Base-by-base conservation (phyloP, 345 rosid genomes). In the Clausena lansium region DNA sequence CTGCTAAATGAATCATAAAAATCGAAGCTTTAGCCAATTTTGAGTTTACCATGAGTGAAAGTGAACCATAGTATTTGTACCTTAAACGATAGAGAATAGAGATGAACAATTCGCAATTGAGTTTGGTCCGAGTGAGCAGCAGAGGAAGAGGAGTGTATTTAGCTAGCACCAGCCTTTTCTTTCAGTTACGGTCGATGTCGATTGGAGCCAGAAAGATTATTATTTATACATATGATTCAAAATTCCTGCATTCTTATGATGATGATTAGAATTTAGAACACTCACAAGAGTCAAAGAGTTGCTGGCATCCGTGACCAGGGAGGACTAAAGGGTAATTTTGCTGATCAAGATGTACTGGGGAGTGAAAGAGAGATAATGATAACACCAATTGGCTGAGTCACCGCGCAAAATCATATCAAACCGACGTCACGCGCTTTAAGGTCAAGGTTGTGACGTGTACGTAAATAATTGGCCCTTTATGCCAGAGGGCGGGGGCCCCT, bases 1-100 rank as follows among this genome's bases (percentile, higher is more conserved):
- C 90, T 88, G 81, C 58, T 73, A 73, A 71, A 52, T 4, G 11
- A 22, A 39, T 72, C 71, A 9, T 24, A 27, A 69, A 71, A 45
- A 11, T 28, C 4, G 22, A 74, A 19, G 4, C 9, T 45, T n/a
- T 57, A 17, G 25, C 59, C 35, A 63, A 24, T 73, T 39, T 60
- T 19, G 67, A 72, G 32, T 72, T n/a, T 5, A 2, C 50, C 38
- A 0, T 50, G 19, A 17, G 22, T 50, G 22, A 50, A 50, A 39
- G 76, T 28, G 24, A 41, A 4, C 22, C 41, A 59, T 10, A 19
- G 67, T 74, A n/a, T 13, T 45, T 8, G 30, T 50, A 63, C 70
- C 47, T 61, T 22, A 61, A 19, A 52, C 22, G 57, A 52, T 52
- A 5, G 57, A 52, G 50, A 52, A 52, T 1, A 19, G 22, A 15